A percentile compares a stretch with the other conserved stretches of the same genome.
Conservation (phyloP, 176 grass and related monocot species). For the Sorghum bicolor region DNA sequence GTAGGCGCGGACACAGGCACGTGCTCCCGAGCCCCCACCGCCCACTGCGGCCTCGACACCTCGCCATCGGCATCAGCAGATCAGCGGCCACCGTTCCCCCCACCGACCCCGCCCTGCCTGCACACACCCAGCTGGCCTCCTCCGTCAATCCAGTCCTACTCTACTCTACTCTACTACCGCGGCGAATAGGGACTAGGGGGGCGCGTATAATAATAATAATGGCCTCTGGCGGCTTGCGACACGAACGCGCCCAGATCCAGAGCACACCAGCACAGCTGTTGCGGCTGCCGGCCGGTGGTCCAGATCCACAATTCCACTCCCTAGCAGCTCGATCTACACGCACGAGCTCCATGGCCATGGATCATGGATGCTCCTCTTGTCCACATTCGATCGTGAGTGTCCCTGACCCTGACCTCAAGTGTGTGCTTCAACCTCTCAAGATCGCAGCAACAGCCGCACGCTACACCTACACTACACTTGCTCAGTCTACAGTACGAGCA, state of each 20-base stretch:
- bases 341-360: neutral
- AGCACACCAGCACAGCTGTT: neutral
- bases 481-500: neutral
- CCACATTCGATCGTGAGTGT: neutral
- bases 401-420: neutral
- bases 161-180: conserved; percentile 11
- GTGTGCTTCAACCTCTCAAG: neutral
- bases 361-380: neutral
- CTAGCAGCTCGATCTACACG: neutral
- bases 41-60: neutral
- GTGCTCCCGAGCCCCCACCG: neutral
- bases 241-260: conserved; percentile 27
- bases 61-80: conserved; percentile 11
- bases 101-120: neutral
- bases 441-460: neutral
- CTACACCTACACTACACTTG: no score
- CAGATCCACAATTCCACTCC: conserved; percentile 1
- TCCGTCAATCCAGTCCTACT: neutral
- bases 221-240: neutral
- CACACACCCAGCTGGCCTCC: neutral
- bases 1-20: conserved; percentile 5
- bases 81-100: neutral
- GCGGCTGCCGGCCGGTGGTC: neutral
- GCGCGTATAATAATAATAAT: neutral
- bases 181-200: neutral